Evolutionary conservation across 192 early-diverging fungal species (phyloP).

Genomic region (Entomortierella parvispora): DNA sequence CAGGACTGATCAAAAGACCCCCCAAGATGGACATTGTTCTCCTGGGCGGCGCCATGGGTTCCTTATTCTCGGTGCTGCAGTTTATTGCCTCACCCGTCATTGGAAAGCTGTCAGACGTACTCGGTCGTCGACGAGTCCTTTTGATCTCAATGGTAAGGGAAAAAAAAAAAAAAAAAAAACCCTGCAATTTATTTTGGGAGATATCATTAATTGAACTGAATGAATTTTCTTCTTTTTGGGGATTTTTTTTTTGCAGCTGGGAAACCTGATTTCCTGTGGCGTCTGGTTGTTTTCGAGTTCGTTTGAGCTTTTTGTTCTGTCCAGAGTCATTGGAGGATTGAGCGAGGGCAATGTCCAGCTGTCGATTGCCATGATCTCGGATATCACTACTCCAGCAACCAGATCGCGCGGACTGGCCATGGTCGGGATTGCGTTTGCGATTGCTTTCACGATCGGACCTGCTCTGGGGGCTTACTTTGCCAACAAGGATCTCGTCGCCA

Average conservation of each 20-base stretch:
- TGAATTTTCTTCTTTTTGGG: not conserved
- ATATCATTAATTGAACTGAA: no score
- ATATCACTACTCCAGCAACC: conserved; percentile 82
- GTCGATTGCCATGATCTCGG: conserved; percentile 94
- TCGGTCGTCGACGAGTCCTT: conserved; percentile 84
- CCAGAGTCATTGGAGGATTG: conserved; percentile 90
- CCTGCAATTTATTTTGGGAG: not conserved
- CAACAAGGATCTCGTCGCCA: conserved; percentile 58
- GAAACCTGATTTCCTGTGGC: conserved; percentile 88
- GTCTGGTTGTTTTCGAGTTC: conserved; percentile 91
- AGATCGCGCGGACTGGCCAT: conserved; percentile 88
- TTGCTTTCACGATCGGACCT: conserved; percentile 96
- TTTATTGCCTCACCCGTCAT: conserved; percentile 88
- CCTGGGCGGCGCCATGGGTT: conserved; percentile 91
- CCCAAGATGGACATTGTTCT: conserved; percentile 81
- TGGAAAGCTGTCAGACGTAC: conserved; percentile 79
- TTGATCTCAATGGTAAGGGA: conserved; percentile 86
- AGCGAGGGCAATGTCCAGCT: conserved; percentile 99
- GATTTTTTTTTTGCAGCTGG: conserved; percentile 60
- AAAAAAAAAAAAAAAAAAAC: no score
- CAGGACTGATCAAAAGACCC: conserved; percentile 22
- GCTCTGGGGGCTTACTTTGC: conserved; percentile 87
- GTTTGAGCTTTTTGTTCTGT: conserved; percentile 86
- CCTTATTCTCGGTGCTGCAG: conserved; percentile 94
- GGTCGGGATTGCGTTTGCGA: conserved; percentile 96